Evolutionary conservation across 352 stramenopile genomes (phyloP).

Genomic region (Hyaloperonospora arabidopsidis): DNA sequence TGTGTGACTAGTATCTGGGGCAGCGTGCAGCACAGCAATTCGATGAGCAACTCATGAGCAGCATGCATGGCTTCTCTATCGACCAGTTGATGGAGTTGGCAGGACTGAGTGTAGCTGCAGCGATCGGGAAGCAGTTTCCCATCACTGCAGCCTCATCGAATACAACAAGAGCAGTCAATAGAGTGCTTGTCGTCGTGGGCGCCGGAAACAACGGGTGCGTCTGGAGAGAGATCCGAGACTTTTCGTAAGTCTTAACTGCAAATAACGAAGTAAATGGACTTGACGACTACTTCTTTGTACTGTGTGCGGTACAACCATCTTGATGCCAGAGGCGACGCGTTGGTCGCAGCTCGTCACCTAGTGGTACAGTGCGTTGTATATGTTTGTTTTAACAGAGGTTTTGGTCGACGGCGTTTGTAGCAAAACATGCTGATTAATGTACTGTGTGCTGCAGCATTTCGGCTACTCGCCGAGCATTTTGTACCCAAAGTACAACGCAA

Average conservation of each 20-base stretch:
- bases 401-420: background rate
- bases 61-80: constrained; percentile 84
- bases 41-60: constrained; percentile 89
- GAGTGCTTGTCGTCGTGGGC: constrained; percentile 91
- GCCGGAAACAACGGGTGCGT: constrained; percentile 96
- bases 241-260: background rate
- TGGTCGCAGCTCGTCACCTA: constrained; percentile 97
- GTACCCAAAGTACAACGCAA: constrained; percentile 89
- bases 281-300: constrained; percentile 1
- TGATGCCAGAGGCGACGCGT: constrained; percentile 86
- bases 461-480: constrained; percentile 90
- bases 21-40: constrained; percentile 73
- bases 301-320: background rate
- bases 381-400: background rate
- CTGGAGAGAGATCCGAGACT: background rate
- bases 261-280: background rate
- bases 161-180: constrained; percentile 14
- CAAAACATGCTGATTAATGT: background rate
- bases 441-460: constrained; percentile 79
- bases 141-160: background rate
- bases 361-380: constrained; percentile 33
- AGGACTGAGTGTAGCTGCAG: constrained; percentile 90
- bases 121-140: constrained; percentile 73
- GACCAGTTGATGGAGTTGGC: constrained; percentile 99
- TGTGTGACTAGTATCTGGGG: constrained; percentile 41